Percentiles rank a stretch among this genome's conserved stretches.
phyloP scores from a whole-genome alignment of 1,139 yeast species.

The Lodderomyces margitis region DNA sequence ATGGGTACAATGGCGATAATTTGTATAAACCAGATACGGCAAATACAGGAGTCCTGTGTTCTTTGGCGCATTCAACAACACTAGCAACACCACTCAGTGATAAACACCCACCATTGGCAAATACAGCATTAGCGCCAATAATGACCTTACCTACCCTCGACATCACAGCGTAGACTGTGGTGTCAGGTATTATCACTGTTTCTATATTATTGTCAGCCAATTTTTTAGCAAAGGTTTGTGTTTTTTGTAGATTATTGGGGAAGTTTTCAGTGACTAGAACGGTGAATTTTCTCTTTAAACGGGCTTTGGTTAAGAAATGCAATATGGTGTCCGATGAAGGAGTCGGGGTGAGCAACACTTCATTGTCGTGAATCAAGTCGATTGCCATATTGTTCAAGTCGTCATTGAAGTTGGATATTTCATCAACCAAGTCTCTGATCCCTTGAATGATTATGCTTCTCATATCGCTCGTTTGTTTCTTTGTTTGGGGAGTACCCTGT shows the following conservation, averaged over 20 bases:
- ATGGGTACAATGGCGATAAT: constrained; percentile 91
- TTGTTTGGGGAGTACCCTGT: constrained; percentile 15
- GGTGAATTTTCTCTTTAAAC: constrained; percentile 85
- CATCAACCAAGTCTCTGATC: constrained; percentile 89
- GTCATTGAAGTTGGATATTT: constrained; percentile 84
- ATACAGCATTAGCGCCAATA: constrained; percentile 86
- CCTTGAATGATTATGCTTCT: constrained; percentile 92
- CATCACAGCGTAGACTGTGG: constrained; percentile 93
- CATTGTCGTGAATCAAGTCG: constrained; percentile 94
- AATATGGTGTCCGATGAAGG: constrained; percentile 89
- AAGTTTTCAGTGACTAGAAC: constrained; percentile 90
- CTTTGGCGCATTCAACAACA: constrained; percentile 95
- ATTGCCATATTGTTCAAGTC: constrained; percentile 87
- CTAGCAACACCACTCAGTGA: constrained; percentile 88
- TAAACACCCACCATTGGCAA: constrained; percentile 94
- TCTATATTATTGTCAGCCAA: constrained; percentile 86
- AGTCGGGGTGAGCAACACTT: constrained; percentile 86
- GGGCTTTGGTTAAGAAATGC: constrained; percentile 82
- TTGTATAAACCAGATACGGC: constrained; percentile 94
- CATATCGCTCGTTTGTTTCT: constrained; percentile 57
- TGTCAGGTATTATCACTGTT: constrained; percentile 88
- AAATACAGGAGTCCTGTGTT: constrained; percentile 90
- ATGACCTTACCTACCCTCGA: constrained; percentile 95
- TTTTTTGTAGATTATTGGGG: constrained; percentile 76
- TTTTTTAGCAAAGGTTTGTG: constrained; percentile 77